Conservation (phyloP, 1,284 basidiomycete species). For the Heterobasidion occidentale region DNA sequence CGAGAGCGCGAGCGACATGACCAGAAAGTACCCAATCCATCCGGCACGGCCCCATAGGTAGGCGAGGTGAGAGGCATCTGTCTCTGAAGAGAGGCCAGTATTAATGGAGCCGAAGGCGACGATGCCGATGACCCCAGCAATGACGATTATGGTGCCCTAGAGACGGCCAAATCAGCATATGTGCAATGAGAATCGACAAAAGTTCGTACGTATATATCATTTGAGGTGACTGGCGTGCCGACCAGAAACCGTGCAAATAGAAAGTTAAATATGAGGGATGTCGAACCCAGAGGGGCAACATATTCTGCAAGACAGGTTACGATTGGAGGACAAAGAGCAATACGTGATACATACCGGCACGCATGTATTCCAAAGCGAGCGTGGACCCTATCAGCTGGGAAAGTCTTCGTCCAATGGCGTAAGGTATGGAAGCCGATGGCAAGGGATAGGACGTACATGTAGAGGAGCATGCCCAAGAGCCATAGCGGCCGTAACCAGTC, state of each 20-base stretch:
- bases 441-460: conserved; percentile 44
- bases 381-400: conserved; percentile 85
- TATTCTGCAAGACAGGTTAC: conserved; percentile 46
- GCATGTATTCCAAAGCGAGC: conserved; percentile 79
- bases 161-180: neutral
- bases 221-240: conserved; percentile 72
- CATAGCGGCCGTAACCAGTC: conserved; percentile 77
- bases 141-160: conserved; percentile 75
- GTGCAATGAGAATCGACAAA: neutral
- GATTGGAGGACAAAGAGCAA: neutral
- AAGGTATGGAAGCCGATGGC: neutral
- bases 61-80: conserved; percentile 67
- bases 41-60: conserved; percentile 75
- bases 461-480: conserved; percentile 77
- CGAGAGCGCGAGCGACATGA: conserved; percentile 65
- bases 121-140: conserved; percentile 78
- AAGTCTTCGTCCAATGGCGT: conserved; percentile 33
- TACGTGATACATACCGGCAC: conserved; percentile 46
- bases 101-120: conserved; percentile 83
- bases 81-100: conserved; percentile 61
- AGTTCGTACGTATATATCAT: conserved; percentile 65
- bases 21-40: conserved; percentile 86
- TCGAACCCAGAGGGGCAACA: conserved; percentile 77
- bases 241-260: conserved; percentile 79
- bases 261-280: conserved; percentile 84